These are phyloP conservation scores for Neospermospora avenae DNA, from an alignment of 2,329 filamentous ascomycete genomes.

Conservation along the genomic window DNA sequence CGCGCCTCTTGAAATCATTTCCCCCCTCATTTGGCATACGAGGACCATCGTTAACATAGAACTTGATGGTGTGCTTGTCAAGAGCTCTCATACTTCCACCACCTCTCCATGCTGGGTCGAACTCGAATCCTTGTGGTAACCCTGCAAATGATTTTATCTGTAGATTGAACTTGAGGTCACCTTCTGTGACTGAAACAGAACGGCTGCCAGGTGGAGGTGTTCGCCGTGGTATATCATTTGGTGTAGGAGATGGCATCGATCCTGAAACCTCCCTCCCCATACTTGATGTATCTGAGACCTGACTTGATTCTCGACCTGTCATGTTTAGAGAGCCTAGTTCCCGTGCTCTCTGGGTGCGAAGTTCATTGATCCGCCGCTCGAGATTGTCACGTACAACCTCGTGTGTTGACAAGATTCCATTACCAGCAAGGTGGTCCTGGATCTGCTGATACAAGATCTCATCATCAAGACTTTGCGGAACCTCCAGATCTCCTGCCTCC, in stretches of 20 bases:
- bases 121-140: background rate
- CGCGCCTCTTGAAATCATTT: background rate
- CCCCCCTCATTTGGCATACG: background rate
- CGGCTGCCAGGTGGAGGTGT: background rate
- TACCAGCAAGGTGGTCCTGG: background rate
- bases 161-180: background rate
- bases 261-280: no score
- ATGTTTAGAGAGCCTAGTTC: background rate
- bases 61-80: background rate
- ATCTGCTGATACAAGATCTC: background rate
- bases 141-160: background rate
- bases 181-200: background rate
- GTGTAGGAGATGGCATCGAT: background rate
- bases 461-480: background rate
- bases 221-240: background rate
- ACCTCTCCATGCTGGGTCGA: background rate
- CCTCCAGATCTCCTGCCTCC: background rate
- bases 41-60: slow-evolving; percentile 10
- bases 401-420: background rate
- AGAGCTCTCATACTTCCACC: background rate
- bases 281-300: no score
- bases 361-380: background rate
- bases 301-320: background rate
- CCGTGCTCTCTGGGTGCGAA: background rate
- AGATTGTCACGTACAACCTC: background rate